These are phyloP conservation scores for Skeletonema marinoi DNA, from an alignment of 108 stramenopile species.

Conservation along the genomic window DNA sequence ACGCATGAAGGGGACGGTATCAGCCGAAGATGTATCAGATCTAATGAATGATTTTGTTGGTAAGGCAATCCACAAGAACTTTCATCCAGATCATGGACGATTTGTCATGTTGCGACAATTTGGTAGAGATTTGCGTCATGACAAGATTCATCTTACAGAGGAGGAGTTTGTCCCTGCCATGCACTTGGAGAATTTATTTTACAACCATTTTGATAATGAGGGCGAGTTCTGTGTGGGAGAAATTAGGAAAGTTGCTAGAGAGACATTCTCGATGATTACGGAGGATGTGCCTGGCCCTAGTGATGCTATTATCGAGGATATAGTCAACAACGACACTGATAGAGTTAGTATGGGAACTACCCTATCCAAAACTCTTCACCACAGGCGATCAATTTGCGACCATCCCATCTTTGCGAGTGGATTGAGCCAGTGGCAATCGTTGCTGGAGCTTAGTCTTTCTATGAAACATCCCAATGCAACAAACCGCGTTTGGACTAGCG, in stretches of 20 bases:
- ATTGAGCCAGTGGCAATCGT: constrained; percentile 33
- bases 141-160: constrained; percentile 36
- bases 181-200: constrained; percentile 29
- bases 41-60: constrained; percentile 61
- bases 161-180: constrained; percentile 60
- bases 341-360: no score
- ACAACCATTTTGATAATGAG: constrained; percentile 4
- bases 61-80: constrained; percentile 76
- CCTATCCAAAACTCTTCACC: no score
- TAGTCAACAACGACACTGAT: not conserved
- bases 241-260: constrained; percentile 1
- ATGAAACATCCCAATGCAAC: constrained; percentile 52
- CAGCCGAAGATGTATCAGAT: constrained; percentile 51
- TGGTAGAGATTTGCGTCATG: constrained; percentile 47
- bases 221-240: not conserved
- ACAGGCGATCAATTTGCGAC: not conserved
- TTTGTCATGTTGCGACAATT: constrained; percentile 54
- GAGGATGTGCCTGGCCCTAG: not conserved
- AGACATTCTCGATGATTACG: constrained; percentile 5
- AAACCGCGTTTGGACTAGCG: constrained; percentile 76
- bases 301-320: not conserved
- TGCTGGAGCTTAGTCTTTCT: constrained; percentile 26
- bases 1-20: constrained; percentile 3
- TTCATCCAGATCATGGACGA: constrained; percentile 66
- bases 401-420: constrained; percentile 29